These are phyloP conservation scores for Mycena capillaripes DNA, from an alignment of 768 basidiomycete species.

Conservation along the genomic window DNA sequence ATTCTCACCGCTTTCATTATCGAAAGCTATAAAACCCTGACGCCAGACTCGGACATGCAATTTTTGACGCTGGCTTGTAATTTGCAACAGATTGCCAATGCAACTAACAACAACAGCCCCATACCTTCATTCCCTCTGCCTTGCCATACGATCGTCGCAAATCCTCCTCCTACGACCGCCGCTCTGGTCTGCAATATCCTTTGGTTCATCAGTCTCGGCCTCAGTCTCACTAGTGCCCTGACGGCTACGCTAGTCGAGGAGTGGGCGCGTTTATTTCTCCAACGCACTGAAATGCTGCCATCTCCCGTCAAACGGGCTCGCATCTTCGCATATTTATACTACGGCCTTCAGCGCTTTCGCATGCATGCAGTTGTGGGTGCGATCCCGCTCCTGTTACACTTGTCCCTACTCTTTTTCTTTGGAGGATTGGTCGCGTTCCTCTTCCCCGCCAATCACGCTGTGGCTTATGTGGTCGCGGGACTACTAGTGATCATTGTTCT, in stretches of 20 bases:
- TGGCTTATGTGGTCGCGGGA: slow-evolving; percentile 17
- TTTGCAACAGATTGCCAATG: slow-evolving; percentile 12
- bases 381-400: slow-evolving; percentile 31
- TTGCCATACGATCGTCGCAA: not conserved
- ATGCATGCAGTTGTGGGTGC: slow-evolving; percentile 34
- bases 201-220: slow-evolving; percentile 37
- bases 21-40: slow-evolving; percentile 31
- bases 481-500: slow-evolving; percentile 3
- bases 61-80: not conserved
- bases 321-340: slow-evolving; percentile 25
- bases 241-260: slow-evolving; percentile 34
- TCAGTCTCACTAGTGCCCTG: slow-evolving; percentile 34
- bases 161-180: not conserved
- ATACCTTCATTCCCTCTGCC: not conserved
- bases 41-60: not conserved
- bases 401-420: slow-evolving; percentile 35
- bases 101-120: not conserved
- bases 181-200: slow-evolving; percentile 30
- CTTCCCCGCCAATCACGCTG: slow-evolving; percentile 10
- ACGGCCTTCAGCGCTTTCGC: slow-evolving; percentile 28
- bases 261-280: slow-evolving; percentile 31
- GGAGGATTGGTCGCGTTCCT: slow-evolving; percentile 34
- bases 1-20: slow-evolving; percentile 36
- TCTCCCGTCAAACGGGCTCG: slow-evolving; percentile 33
- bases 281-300: slow-evolving; percentile 26